phyloP scores from a whole-genome alignment of 768 basidiomycete genomes.

The Phlegmacium glaucopus region DNA sequence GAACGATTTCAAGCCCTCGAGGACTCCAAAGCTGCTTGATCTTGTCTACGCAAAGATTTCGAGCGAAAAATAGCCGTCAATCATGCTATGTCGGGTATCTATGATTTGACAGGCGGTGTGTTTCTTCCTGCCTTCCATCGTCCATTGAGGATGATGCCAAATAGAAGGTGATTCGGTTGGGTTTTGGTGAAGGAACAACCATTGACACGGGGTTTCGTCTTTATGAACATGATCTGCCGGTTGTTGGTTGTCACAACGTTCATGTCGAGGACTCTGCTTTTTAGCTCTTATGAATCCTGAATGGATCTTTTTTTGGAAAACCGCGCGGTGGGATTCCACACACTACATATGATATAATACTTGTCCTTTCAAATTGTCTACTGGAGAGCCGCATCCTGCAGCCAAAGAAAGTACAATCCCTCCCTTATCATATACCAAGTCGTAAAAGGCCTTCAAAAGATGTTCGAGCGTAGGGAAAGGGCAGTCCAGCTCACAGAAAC shows the following conservation, averaged over 20 bases:
- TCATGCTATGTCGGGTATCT: constrained; percentile 37
- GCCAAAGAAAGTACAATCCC: constrained; percentile 28
- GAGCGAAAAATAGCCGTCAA: constrained; percentile 20
- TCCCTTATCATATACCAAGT: too few species aligned
- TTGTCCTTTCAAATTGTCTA: constrained; percentile 30
- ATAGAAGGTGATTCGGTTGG: constrained; percentile 30
- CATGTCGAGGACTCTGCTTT: constrained; percentile 14
- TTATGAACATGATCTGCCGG: constrained; percentile 43
- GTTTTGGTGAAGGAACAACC: constrained; percentile 25
- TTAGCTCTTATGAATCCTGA: not conserved
- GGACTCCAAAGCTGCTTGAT: constrained; percentile 29
- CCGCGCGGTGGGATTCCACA: not conserved
- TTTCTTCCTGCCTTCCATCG: too few species aligned
- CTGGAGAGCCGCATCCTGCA: constrained; percentile 32
- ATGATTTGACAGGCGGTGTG: constrained; percentile 38
- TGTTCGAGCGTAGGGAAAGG: too few species aligned
- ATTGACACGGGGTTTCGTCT: constrained; percentile 42
- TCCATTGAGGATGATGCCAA: constrained; percentile 20
- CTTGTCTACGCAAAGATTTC: constrained; percentile 21
- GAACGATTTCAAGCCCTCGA: constrained; percentile 27
- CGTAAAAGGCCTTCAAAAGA: too few species aligned
- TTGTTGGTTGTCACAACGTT: constrained; percentile 38
- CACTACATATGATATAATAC: not conserved
- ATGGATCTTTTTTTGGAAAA: too few species aligned
- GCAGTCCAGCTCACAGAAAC: too few species aligned